Base-by-base conservation (phyloP, 805 yeast species). In the Saturnispora quitensis region DNA sequence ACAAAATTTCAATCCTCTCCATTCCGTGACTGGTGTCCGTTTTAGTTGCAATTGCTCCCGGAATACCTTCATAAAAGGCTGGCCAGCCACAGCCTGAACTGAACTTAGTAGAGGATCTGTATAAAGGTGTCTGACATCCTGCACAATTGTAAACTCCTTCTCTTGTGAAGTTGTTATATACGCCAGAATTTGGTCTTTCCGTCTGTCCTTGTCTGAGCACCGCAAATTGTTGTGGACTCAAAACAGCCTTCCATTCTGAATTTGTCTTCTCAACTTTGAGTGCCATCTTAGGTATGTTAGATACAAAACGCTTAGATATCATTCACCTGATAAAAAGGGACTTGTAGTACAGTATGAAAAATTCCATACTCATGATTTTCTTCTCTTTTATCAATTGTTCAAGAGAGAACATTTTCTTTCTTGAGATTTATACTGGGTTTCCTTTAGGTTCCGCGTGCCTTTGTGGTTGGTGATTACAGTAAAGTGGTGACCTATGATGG, bases 1-100 rank as follows among this genome's bases (percentile, higher is more conserved):
- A 93, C 56, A 84, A 74, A 83, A 93, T 90, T 65, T 93, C 99
- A 12, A 82, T 87, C 55, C 99, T 75, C 13, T 71, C 73, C 93
- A 85, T 89, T 0, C 98, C 98, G 47, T 70, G 68, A 7, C 83
- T 67, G 0, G 52, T 60, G 66, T 93, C 99, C 18, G 71, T 74
- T 53, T 76, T 68, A 12, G 84, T 73, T 20, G 67, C 74, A 40
- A 93, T 75, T 5, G 96, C 75, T 0, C 89, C 90, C 0, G 96
- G 95, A 40, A 87, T 71, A 1, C 95, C 97, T 53, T 88, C 85
- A 66, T 84, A 91, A 67, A 93, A 93, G 0, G 97, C 90, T 1
- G 99, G 99, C 99, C 99, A 93, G 2, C 99, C 99, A 67, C 99
- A 93, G 50, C 89, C 89, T 12, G 96, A 80, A 53, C 84, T 82